A percentile compares a stretch with the other conserved stretches of the same genome.
These are phyloP conservation scores for Aureobasidium sp. DNA, from an alignment of 2,329 filamentous ascomycete genomes.

Conservation along the genomic window DNA sequence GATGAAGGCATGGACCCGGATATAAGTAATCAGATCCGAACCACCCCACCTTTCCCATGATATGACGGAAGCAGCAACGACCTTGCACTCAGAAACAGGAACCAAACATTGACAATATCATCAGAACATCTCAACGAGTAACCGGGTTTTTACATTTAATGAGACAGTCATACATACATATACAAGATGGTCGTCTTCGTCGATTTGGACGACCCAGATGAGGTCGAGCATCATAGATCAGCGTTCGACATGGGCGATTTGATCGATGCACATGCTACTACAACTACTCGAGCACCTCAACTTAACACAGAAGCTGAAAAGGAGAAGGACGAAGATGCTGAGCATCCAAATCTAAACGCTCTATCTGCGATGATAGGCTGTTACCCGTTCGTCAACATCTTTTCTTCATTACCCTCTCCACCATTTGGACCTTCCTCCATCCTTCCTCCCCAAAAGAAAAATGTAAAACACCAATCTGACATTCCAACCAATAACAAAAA, in stretches of 20 bases:
- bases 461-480: too few relatives aligned
- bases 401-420: slow-evolving; percentile 25
- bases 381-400: slow-evolving; percentile 64
- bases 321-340: slow-evolving; percentile 22
- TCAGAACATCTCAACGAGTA: too few relatives aligned
- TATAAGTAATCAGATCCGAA: too few relatives aligned
- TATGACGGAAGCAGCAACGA: too few relatives aligned
- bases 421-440: too few relatives aligned
- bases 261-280: neutral
- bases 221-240: slow-evolving; percentile 14
- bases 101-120: too few relatives aligned
- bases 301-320: slow-evolving; percentile 7
- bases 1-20: too few relatives aligned
- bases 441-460: too few relatives aligned
- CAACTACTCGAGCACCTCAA: neutral
- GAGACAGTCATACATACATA: neutral
- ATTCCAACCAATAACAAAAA: too few relatives aligned
- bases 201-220: slow-evolving; percentile 28
- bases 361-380: slow-evolving; percentile 58
- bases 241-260: slow-evolving; percentile 14
- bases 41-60: too few relatives aligned
- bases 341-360: slow-evolving; percentile 51
- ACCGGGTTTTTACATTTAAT: too few relatives aligned
- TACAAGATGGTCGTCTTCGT: slow-evolving; percentile 38
- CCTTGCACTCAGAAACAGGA: too few relatives aligned